Conservation (phyloP, 495 filamentous ascomycete species). For the Tuber umbilicatum region DNA sequence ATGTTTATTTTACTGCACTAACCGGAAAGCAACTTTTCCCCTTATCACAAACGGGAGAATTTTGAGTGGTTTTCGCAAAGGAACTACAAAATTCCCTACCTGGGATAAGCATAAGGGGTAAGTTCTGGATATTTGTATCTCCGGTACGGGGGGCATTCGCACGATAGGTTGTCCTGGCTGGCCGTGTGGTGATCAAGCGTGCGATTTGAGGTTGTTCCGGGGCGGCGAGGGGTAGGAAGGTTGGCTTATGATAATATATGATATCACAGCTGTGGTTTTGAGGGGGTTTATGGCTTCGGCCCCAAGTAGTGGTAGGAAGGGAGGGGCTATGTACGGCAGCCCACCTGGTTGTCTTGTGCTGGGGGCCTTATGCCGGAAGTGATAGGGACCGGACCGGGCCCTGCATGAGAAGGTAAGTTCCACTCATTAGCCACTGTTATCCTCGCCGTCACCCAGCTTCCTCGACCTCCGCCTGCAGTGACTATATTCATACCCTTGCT, state of each 20-base stretch:
- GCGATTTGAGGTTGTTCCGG: neutral
- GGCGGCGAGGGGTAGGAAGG: neutral
- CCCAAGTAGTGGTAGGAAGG: too few relatives aligned
- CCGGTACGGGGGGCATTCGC: neutral
- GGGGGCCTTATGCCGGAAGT: too few relatives aligned
- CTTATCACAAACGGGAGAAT: neutral
- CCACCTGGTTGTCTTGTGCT: too few relatives aligned
- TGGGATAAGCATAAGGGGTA: neutral
- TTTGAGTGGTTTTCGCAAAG: neutral
- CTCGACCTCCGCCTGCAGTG: too few relatives aligned
- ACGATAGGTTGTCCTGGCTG: neutral
- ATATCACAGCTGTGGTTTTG: neutral
- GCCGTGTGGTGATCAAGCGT: neutral
- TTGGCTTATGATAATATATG: too few relatives aligned
- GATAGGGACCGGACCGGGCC: too few relatives aligned
- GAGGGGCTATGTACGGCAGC: too few relatives aligned
- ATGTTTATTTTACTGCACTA: neutral
- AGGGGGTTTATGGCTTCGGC: neutral
- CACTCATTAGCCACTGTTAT: too few relatives aligned
- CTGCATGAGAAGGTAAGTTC: too few relatives aligned
- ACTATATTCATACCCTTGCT: too few relatives aligned
- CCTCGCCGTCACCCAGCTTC: too few relatives aligned
- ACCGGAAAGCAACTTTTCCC: neutral
- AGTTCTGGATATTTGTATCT: neutral
- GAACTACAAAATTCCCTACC: neutral